Evolutionary conservation across 169 alveolate species (phyloP).

Genomic region (Plasmodium adleri): DNA sequence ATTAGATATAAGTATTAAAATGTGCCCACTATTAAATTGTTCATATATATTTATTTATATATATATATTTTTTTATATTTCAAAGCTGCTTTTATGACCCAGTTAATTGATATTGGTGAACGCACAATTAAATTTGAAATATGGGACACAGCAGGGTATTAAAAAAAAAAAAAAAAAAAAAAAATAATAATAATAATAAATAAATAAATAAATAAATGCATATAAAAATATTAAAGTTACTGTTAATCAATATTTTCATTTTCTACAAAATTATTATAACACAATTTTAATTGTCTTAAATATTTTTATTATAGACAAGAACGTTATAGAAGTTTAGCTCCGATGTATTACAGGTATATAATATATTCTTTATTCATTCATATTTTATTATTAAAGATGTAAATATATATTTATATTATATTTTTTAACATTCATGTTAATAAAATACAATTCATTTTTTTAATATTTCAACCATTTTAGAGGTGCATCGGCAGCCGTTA

Average conservation of each 20-base stretch:
- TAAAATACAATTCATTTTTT: not conserved
- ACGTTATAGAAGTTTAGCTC: slow-evolving; percentile 91
- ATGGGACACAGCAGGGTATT: slow-evolving; percentile 94
- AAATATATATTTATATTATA: not conserved
- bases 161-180: not conserved
- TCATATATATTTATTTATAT: slow-evolving; percentile 2
- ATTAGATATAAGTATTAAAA: not conserved
- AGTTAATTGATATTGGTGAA: slow-evolving; percentile 86
- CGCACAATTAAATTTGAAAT: slow-evolving; percentile 89
- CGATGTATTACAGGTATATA: slow-evolving; percentile 88
- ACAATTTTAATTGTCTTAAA: not conserved
- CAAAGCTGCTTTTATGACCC: slow-evolving; percentile 93
- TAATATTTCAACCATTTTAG: slow-evolving; percentile 47
- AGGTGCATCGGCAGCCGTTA: slow-evolving; percentile 94
- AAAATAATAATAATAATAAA: too few species aligned
- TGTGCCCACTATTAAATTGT: not conserved
- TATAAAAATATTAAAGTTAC: not conserved
- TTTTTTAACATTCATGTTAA: not conserved
- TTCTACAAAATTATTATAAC: not conserved
- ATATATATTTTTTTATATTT: not conserved
- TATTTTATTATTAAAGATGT: not conserved
- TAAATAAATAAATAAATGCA: not conserved
- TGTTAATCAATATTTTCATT: not conserved
- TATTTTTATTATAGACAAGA: slow-evolving; percentile 80
- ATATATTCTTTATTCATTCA: not conserved